Percentiles rank a stretch among this genome's conserved stretches.
phyloP scores from a whole-genome alignment of 1,139 yeast genomes.

The Protomyces arabidopsidicola region DNA sequence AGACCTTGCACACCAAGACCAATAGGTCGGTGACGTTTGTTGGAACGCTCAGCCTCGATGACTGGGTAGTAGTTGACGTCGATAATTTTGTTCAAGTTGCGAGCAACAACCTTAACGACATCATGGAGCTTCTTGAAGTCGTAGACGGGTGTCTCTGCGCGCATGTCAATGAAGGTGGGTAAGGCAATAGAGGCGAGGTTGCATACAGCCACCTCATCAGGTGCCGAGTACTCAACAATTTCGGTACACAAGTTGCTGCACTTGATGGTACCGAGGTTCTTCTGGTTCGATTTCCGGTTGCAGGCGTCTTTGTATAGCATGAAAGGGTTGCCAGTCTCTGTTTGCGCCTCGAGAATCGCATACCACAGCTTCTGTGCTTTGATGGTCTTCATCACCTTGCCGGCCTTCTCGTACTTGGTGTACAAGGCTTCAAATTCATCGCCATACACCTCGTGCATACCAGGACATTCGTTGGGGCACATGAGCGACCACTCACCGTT shows the following conservation, averaged over 20 bases:
- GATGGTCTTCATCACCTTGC: slow-evolving; percentile 64
- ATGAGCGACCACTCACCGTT: slow-evolving; percentile 79
- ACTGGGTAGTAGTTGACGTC: slow-evolving; percentile 79
- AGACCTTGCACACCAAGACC: slow-evolving; percentile 89
- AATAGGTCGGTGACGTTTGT: slow-evolving; percentile 74
- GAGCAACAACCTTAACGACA: slow-evolving; percentile 67
- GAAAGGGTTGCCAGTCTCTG: slow-evolving; percentile 90
- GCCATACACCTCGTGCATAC: slow-evolving; percentile 73
- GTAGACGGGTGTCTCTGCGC: slow-evolving; percentile 48
- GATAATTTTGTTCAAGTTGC: slow-evolving; percentile 69
- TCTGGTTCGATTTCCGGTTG: slow-evolving; percentile 75
- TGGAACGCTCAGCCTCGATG: slow-evolving; percentile 61
- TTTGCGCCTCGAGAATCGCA: slow-evolving; percentile 79
- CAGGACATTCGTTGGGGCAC: slow-evolving; percentile 86
- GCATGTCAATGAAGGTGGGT: slow-evolving; percentile 57
- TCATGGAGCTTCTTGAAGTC: slow-evolving; percentile 67
- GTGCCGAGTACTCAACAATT: slow-evolving; percentile 80
- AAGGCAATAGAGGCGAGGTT: slow-evolving; percentile 82
- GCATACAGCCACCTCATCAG: slow-evolving; percentile 88
- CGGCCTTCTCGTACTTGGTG: slow-evolving; percentile 65
- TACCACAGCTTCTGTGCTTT: slow-evolving; percentile 89
- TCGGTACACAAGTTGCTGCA: slow-evolving; percentile 88
- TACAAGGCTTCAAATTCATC: slow-evolving; percentile 70
- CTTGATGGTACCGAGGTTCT: slow-evolving; percentile 80
- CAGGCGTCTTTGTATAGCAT: slow-evolving; percentile 88